phyloP scores from a whole-genome alignment of 176 grass and related monocot genomes.

The Lolium perenne region DNA sequence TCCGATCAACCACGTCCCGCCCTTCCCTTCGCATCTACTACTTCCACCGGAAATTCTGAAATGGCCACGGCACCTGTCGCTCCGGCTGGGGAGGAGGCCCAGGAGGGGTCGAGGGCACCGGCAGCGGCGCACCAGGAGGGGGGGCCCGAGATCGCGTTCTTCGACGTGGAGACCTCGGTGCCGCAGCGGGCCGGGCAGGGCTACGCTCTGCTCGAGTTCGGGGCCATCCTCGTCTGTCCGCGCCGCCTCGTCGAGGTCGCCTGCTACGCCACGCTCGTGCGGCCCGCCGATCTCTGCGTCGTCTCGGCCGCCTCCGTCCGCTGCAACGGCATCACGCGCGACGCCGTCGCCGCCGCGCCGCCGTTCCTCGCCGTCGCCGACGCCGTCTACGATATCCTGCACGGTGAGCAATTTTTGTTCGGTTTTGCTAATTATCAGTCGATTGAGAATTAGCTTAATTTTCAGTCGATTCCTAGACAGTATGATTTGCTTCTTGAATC shows the following conservation, averaged over 20 bases:
- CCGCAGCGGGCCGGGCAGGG: constrained; percentile 59
- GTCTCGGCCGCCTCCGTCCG: constrained; percentile 70
- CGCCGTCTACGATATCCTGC: constrained; percentile 67
- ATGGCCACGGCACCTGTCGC: constrained; percentile 24
- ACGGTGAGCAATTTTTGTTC: constrained; percentile 51
- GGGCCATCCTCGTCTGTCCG: constrained; percentile 86
- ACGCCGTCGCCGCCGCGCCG: constrained; percentile 66
- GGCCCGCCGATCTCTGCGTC: constrained; percentile 63
- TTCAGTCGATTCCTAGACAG: too few species aligned
- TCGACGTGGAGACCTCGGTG: constrained; percentile 89
- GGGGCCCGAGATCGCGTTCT: constrained; percentile 89
- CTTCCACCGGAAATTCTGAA: not conserved
- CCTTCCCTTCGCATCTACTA: not conserved
- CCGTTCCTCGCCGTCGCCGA: constrained; percentile 75
- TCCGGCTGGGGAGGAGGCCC: not conserved
- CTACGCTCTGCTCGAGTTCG: constrained; percentile 89
- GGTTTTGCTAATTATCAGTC: too few species aligned
- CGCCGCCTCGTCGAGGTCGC: constrained; percentile 76
- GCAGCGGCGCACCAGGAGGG: not conserved
- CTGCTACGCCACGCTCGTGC: constrained; percentile 88
- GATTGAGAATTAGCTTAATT: too few species aligned
- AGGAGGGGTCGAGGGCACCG: not conserved
- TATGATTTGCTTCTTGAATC: too few species aligned
- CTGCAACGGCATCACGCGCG: constrained; percentile 88
- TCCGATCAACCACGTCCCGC: not conserved